phyloP scores from a whole-genome alignment of 192 early-diverging fungal species.

The Rhizoclosmatium sp. region DNA sequence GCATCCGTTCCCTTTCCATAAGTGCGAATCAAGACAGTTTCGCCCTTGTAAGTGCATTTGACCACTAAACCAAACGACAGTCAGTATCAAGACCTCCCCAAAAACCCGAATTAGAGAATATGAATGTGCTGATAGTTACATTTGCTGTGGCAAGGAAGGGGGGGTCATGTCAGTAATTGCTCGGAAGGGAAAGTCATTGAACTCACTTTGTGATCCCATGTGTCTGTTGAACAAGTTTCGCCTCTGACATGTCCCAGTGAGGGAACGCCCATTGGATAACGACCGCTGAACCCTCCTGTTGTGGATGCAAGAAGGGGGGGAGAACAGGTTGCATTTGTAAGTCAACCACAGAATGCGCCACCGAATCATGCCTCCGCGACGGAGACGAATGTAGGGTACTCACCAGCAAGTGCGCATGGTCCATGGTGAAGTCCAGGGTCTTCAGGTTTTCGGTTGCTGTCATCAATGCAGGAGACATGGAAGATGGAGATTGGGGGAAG shows the following conservation, averaged over 20 bases:
- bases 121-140: slow-evolving; percentile 4
- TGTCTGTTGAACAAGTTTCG: slow-evolving; percentile 50
- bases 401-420: slow-evolving; percentile 25
- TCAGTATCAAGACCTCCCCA: neutral
- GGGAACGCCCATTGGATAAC: slow-evolving; percentile 46
- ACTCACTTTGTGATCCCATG: slow-evolving; percentile 62
- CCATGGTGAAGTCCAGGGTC: slow-evolving; percentile 22
- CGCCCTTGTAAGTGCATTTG: slow-evolving; percentile 35
- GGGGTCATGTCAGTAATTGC: neutral
- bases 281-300: slow-evolving; percentile 33
- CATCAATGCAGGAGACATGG: neutral
- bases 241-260: slow-evolving; percentile 46
- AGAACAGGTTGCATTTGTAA: neutral
- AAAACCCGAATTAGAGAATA: neutral
- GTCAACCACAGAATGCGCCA: neutral
- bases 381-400: neutral
- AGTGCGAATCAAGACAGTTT: slow-evolving; percentile 81
- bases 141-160: slow-evolving; percentile 19
- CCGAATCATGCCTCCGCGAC: no score
- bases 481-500: neutral
- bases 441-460: neutral
- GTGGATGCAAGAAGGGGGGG: no score
- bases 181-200: neutral
- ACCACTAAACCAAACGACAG: slow-evolving; percentile 10
- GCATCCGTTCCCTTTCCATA: slow-evolving; percentile 89